Conservation (phyloP, 2,329 filamentous ascomycete genomes). For the Elsinoe perseae region DNA sequence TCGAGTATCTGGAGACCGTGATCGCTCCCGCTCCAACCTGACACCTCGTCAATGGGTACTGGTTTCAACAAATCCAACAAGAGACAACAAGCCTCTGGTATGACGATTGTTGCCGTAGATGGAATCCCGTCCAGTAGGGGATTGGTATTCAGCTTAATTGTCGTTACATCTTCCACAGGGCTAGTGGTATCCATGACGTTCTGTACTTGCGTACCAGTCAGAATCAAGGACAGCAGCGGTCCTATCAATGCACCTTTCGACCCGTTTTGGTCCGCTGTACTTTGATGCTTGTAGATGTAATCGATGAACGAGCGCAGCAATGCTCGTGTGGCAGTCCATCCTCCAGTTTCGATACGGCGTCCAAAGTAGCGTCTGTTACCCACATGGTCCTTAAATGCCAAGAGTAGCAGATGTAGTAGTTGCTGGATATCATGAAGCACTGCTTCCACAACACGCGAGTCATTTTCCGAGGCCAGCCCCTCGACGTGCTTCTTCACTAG, state of each 20-base stretch:
- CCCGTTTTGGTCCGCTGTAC: too few species aligned
- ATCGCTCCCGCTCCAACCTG: too few species aligned
- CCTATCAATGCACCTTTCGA: background rate
- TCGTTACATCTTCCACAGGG: background rate
- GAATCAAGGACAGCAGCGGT: background rate
- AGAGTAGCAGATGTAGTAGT: constrained; percentile 64
- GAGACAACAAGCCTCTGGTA: background rate
- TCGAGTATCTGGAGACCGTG: background rate
- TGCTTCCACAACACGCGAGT: constrained; percentile 69
- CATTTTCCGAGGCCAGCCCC: constrained; percentile 28
- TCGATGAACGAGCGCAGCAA: constrained; percentile 39
- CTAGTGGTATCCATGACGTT: background rate
- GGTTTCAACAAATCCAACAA: too few species aligned
- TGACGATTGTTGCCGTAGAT: background rate
- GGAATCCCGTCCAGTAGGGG: background rate
- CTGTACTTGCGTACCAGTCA: background rate
- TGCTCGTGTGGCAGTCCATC: constrained; percentile 70
- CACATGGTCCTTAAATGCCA: constrained; percentile 66
- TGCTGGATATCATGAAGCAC: constrained; percentile 37
- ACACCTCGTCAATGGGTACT: too few species aligned
- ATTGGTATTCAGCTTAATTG: background rate
- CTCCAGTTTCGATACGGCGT: constrained; percentile 64
- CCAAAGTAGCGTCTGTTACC: constrained; percentile 86
- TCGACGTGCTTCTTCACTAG: constrained; percentile 42
- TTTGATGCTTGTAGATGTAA: background rate